phyloP scores from a whole-genome alignment of 2,329 filamentous ascomycete species.

The Pseudodiploospora longispora region DNA sequence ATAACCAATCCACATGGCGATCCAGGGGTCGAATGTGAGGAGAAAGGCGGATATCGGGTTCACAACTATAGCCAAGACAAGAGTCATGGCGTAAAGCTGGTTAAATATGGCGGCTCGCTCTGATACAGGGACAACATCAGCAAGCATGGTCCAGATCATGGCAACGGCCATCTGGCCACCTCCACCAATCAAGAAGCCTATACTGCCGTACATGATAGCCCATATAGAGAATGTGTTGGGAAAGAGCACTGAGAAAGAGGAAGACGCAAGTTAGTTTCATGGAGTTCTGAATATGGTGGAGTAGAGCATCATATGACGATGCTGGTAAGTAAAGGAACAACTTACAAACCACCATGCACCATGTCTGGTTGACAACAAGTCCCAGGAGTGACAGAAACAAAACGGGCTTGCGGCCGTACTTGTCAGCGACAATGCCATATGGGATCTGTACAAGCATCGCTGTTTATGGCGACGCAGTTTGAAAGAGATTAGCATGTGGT shows the following conservation, averaged over 20 bases:
- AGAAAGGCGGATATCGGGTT: slow-evolving; percentile 34
- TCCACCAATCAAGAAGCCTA: slow-evolving; percentile 33
- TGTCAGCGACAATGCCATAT: slow-evolving; percentile 39
- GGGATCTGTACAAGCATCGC: slow-evolving; percentile 37
- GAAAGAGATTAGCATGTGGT: no score
- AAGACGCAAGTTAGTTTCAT: slow-evolving; percentile 10
- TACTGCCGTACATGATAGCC: slow-evolving; percentile 25
- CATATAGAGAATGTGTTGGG: slow-evolving; percentile 32
- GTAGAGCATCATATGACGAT: neutral
- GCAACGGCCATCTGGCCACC: slow-evolving; percentile 29
- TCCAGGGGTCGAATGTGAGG: slow-evolving; percentile 31
- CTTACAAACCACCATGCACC: slow-evolving; percentile 25
- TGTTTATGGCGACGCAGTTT: slow-evolving; percentile 7
- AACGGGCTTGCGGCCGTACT: slow-evolving; percentile 35
- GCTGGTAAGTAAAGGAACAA: neutral
- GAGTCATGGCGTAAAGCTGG: slow-evolving; percentile 26
- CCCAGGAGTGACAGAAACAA: slow-evolving; percentile 29
- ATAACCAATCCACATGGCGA: slow-evolving; percentile 29
- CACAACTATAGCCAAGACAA: slow-evolving; percentile 30
- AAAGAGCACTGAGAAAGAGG: slow-evolving; percentile 22
- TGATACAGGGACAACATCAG: slow-evolving; percentile 32
- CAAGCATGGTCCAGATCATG: slow-evolving; percentile 38
- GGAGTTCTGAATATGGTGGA: neutral
- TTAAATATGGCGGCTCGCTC: slow-evolving; percentile 34
- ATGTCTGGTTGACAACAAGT: slow-evolving; percentile 17